Evolutionary conservation across 1,139 yeast species (phyloP).

Genomic region (Blastobotrys apis): DNA sequence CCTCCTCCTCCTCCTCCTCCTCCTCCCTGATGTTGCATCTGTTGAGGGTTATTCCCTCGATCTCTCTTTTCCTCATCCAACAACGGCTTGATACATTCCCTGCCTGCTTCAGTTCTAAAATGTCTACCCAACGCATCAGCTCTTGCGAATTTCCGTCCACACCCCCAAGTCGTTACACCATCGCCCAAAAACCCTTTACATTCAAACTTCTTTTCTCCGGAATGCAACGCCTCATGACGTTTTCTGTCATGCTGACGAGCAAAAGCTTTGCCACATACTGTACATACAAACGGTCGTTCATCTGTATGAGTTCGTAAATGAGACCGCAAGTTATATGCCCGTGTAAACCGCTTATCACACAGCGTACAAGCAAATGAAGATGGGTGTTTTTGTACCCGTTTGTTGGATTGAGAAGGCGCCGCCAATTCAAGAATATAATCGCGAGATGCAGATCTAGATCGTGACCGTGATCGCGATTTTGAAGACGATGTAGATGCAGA

Average conservation of each 20-base stretch:
- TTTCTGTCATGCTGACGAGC: constrained; percentile 94
- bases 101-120: constrained; percentile 90
- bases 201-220: constrained; percentile 84
- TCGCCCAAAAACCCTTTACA: constrained; percentile 71
- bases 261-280: constrained; percentile 87
- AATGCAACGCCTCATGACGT: constrained; percentile 88
- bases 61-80: constrained; percentile 58
- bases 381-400: constrained; percentile 69
- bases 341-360: constrained; percentile 82
- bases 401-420: constrained; percentile 37
- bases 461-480: constrained; percentile 22
- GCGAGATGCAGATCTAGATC: constrained; percentile 28
- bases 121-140: constrained; percentile 95
- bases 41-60: constrained; percentile 4
- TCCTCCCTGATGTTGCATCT: no score
- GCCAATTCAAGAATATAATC: constrained; percentile 37
- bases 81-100: constrained; percentile 70
- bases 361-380: constrained; percentile 76
- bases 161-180: constrained; percentile 71
- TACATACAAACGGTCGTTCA: constrained; percentile 85
- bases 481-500: constrained; percentile 16
- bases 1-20: no score
- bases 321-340: constrained; percentile 89
- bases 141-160: constrained; percentile 88
- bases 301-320: constrained; percentile 92